Evolutionary conservation across 352 stramenopile species (phyloP), one percentile per base, ranked within the genome.

Genomic region (Nothophytophthora sp.): DNA sequence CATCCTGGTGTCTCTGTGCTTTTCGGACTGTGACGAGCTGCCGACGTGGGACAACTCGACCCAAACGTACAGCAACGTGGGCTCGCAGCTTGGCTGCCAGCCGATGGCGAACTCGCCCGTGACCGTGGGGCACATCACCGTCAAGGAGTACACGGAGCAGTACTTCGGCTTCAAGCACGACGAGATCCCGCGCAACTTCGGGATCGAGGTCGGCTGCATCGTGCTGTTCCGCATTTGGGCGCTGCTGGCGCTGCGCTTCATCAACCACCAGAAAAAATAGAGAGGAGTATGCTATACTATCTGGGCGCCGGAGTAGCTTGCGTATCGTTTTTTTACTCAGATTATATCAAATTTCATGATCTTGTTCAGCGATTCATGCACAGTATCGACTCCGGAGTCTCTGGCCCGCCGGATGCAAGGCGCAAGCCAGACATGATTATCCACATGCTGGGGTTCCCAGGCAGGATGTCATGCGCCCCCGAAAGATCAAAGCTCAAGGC

Each of bases 251-350:
- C 42, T 69, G 49, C 52, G 55, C 11, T 63, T 48, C 27, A 11
- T 69, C 15, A 64, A 55, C 33, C 57, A 68, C 46, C 63, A 68
- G 35, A 60, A 55, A 40, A 38, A 42, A 46, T 63, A 68, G n/a
- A 48, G 16, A 42, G n/a, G n/a, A n/a, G n/a, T n/a, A n/a, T n/a
- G n/a, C n/a, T n/a, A n/a, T n/a, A n/a, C n/a, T n/a, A n/a, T n/a
- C n/a, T n/a, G n/a, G n/a, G n/a, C n/a, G n/a, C n/a, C n/a, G n/a
- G n/a, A n/a, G n/a, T n/a, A n/a, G n/a, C n/a, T n/a, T n/a, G n/a
- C n/a, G n/a, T n/a, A n/a, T n/a, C n/a, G n/a, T n/a, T n/a, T n/a
- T n/a, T n/a, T n/a, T n/a, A n/a, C n/a, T n/a, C n/a, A n/a, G n/a
- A n/a, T n/a, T n/a, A n/a, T n/a, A n/a, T n/a, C n/a, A n/a, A n/a